Evolutionary conservation across 1,284 basidiomycete genomes (phyloP), one percentile per base, ranked within the genome.

Genomic region (Cutaneotrichosporon sp.): DNA sequence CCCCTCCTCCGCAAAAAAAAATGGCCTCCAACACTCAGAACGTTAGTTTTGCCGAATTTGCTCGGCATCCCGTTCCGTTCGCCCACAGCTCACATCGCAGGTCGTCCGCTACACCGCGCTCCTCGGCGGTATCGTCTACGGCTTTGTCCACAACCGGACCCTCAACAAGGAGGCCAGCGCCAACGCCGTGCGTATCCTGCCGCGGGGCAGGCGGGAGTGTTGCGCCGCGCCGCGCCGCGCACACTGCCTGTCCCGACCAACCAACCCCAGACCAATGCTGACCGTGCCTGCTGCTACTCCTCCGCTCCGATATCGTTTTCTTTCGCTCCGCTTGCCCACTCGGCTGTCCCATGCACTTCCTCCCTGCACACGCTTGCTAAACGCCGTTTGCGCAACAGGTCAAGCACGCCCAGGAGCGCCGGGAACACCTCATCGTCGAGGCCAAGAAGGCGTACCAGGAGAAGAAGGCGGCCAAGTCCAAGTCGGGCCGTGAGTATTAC

Each of bases 101-200:
- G 93, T 97, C 73, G 88, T 88, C 69, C 90, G 94, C 68, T 98
- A 97, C 78, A 86, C 91, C 36, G 92, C 94, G 49, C 84, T 98
- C 63, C 78, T 87, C 60, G 81, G 83, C 52, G 94, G 94, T 72
- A 83, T 97, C 66, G 78, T 86, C 73, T 98, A 97, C 76, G 94
- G 96, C 68, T 86, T 96, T 74, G 81, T 85, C 66, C 94, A 97
- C 80, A 86, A 87, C 72, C 83, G 87, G 69, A 88, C 92, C 71
- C 79, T 98, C 64, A 91, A 96, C 78, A 83, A 84, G 63, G 80
- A 83, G 62, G 83, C 88, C 72, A 84, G 96, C 76, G 78, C 66
- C 45, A 58, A 68, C 44, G 67, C 70, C 59, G 74, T 72, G 36
- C 51, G 70, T 69, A 23, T n/a, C n/a, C n/a, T n/a, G n/a, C n/a